These are phyloP conservation scores for Arthromyces matolae DNA, from an alignment of 768 basidiomycete genomes.

Conservation along the genomic window DNA sequence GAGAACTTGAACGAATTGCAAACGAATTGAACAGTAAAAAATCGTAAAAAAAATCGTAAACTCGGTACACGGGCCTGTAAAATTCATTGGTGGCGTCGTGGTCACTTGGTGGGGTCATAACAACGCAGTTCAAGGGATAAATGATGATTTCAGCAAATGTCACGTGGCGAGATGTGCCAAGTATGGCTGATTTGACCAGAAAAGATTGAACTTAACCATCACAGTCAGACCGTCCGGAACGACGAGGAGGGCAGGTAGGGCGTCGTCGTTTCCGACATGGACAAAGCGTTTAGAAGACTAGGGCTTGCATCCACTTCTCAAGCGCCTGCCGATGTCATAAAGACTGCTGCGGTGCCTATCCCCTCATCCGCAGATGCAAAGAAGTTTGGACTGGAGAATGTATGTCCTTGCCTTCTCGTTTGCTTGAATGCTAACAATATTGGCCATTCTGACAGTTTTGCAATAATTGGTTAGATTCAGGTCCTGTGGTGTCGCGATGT, in stretches of 20 bases:
- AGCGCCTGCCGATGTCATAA: constrained; percentile 22
- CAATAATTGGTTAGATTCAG: constrained; percentile 77
- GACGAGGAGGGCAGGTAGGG: constrained; percentile 10
- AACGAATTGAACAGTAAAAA: background rate
- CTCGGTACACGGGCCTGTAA: background rate
- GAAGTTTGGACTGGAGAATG: constrained; percentile 96
- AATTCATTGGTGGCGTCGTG: constrained; percentile 4
- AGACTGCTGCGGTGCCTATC: constrained; percentile 31
- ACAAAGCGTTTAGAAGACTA: constrained; percentile 11
- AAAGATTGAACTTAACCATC: constrained; percentile 14
- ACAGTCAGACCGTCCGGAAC: background rate
- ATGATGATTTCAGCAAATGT: background rate
- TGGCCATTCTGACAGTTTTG: constrained; percentile 70
- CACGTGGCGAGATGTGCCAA: constrained; percentile 13
- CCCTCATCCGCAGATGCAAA: constrained; percentile 67
- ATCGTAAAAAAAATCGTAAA: too few species aligned
- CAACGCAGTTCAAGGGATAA: background rate
- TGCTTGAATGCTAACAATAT: constrained; percentile 7
- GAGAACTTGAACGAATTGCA: background rate
- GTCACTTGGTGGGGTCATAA: background rate
- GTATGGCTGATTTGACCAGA: constrained; percentile 8
- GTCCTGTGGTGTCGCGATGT: constrained; percentile 4
- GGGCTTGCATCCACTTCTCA: constrained; percentile 12
- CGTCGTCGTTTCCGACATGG: constrained; percentile 12
- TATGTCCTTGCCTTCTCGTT: constrained; percentile 38